Conservation (phyloP, 164 flowering plant genomes). For the Saururus chinensis region DNA sequence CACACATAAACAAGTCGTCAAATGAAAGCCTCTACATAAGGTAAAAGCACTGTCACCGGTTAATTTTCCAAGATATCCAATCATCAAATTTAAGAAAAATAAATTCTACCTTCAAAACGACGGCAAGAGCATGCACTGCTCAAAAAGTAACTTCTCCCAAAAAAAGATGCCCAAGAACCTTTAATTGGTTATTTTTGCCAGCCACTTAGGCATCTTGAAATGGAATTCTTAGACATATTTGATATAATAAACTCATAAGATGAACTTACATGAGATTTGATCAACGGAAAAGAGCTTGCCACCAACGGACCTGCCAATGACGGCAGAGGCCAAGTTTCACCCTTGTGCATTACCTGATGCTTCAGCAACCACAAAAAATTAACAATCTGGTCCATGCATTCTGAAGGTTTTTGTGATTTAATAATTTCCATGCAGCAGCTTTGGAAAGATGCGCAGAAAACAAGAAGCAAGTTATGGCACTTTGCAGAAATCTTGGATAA, state of each 20-base stretch:
- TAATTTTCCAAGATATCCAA: too few relatives aligned
- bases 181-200: too few relatives aligned
- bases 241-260: background rate
- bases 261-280: slow-evolving; percentile 58
- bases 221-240: too few relatives aligned
- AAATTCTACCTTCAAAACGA: too few relatives aligned
- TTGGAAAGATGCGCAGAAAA: slow-evolving; percentile 47
- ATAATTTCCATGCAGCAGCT: slow-evolving; percentile 36
- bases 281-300: slow-evolving; percentile 44
- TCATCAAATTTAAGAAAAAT: too few relatives aligned
- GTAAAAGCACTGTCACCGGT: too few relatives aligned
- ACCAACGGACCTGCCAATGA: slow-evolving; percentile 60
- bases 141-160: too few relatives aligned
- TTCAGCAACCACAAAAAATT: slow-evolving; percentile 47
- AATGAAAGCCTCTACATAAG: too few relatives aligned
- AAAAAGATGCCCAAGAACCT: too few relatives aligned
- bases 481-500: slow-evolving; percentile 37
- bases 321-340: slow-evolving; percentile 72
- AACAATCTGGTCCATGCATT: slow-evolving; percentile 25
- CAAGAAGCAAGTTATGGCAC: slow-evolving; percentile 32
- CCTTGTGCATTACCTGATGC: slow-evolving; percentile 38
- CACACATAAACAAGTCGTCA: too few relatives aligned
- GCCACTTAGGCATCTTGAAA: too few relatives aligned
- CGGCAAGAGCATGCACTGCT: too few relatives aligned
- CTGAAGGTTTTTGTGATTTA: slow-evolving; percentile 22